phyloP scores from a whole-genome alignment of 805 yeast genomes.

The Metschnikowia anglica region DNA sequence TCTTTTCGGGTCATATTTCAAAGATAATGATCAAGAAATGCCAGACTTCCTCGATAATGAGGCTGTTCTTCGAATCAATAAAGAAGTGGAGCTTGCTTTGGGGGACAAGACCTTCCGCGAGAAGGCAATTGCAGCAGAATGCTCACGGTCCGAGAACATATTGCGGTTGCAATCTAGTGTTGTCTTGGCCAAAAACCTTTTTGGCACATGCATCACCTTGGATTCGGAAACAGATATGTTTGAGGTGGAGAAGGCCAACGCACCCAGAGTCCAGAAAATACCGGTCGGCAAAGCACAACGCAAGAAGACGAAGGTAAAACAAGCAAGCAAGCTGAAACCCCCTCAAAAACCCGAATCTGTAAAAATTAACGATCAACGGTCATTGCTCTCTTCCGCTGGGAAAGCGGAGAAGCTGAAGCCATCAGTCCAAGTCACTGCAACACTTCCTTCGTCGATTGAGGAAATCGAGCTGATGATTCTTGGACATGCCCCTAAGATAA shows the following conservation, averaged over 20 bases:
- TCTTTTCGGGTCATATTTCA: slow-evolving; percentile 24
- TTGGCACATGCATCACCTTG: slow-evolving; percentile 17
- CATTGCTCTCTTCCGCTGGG: neutral
- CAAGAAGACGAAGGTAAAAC: slow-evolving; percentile 6
- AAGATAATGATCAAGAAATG: slow-evolving; percentile 13
- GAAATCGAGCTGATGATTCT: slow-evolving; percentile 39
- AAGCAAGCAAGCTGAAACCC: neutral
- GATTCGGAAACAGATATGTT: slow-evolving; percentile 7
- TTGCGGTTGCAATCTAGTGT: slow-evolving; percentile 30
- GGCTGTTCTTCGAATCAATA: slow-evolving; percentile 18
- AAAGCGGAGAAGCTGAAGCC: neutral
- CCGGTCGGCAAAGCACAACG: slow-evolving; percentile 2
- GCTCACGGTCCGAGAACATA: slow-evolving; percentile 26
- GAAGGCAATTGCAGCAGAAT: slow-evolving; percentile 12
- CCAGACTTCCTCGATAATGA: slow-evolving; percentile 26
- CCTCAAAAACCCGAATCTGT: neutral
- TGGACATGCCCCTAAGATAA: slow-evolving; percentile 30
- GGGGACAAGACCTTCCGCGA: slow-evolving; percentile 6
- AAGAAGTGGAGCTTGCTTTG: slow-evolving; percentile 14
- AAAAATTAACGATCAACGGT: neutral
- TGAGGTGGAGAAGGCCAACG: slow-evolving; percentile 13
- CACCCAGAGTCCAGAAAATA: slow-evolving; percentile 12
- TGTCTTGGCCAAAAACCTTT: slow-evolving; percentile 23
- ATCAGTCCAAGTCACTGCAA: slow-evolving; percentile 1
- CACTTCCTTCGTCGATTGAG: slow-evolving; percentile 29